phyloP scores from a whole-genome alignment of 2,329 filamentous ascomycete genomes.

The Dothideomycetes sp. region DNA sequence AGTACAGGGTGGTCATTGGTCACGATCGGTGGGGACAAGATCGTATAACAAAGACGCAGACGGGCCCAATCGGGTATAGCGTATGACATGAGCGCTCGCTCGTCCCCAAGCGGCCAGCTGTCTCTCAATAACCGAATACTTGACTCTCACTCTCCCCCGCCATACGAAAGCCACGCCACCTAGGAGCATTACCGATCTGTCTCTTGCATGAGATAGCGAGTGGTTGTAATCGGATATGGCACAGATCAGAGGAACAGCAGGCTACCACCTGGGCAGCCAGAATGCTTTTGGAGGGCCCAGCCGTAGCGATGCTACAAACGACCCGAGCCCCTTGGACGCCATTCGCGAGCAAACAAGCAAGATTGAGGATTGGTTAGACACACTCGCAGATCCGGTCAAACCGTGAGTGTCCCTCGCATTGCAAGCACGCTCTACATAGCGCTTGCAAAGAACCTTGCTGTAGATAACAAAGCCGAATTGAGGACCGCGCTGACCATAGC shows the following conservation, averaged over 20 bases:
- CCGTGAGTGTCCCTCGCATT: too few species aligned
- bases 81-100: too few species aligned
- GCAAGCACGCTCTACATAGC: too few species aligned
- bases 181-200: background rate
- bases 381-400: slow-evolving; percentile 79
- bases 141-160: background rate
- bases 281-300: slow-evolving; percentile 45
- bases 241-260: slow-evolving; percentile 54
- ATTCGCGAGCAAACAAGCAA: slow-evolving; percentile 95
- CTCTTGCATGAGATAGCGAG: background rate
- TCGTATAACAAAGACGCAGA: too few species aligned
- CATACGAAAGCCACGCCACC: background rate
- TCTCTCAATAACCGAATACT: background rate
- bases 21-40: too few species aligned
- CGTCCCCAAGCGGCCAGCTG: background rate
- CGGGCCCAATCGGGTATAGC: too few species aligned
- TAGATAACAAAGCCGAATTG: too few species aligned
- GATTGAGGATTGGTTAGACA: slow-evolving; percentile 90
- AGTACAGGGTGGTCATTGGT: too few species aligned
- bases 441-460: too few species aligned
- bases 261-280: slow-evolving; percentile 72
- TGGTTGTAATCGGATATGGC: slow-evolving; percentile 30
- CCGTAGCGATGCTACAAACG: slow-evolving; percentile 49
- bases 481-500: slow-evolving; percentile 13
- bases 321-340: slow-evolving; percentile 71